A percentile compares a stretch with the other conserved stretches of the same genome.
Conservation (phyloP, 2,329 filamentous ascomycete species). For the Tolypocladium ovalisporum region DNA sequence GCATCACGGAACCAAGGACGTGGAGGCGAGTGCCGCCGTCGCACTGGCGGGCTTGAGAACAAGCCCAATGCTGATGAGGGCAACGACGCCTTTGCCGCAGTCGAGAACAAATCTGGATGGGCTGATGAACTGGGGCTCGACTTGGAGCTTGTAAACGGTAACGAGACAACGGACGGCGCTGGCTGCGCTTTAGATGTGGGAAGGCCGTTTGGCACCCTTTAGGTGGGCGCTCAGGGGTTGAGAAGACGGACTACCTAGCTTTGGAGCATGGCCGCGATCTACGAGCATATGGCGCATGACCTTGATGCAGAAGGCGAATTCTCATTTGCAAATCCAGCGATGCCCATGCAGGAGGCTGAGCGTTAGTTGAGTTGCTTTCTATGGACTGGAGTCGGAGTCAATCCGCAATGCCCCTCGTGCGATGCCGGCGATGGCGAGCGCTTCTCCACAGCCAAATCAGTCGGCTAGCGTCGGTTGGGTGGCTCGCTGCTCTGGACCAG, state of each 20-base stretch:
- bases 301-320: background rate
- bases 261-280: background rate
- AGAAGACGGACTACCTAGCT: background rate
- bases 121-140: conserved; percentile 10
- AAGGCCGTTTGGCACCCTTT: background rate
- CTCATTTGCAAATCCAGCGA: background rate
- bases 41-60: conserved; percentile 12
- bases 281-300: background rate
- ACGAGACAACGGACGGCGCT: background rate
- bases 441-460: background rate
- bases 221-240: background rate
- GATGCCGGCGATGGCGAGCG: background rate
- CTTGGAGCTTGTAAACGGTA: conserved; percentile 7
- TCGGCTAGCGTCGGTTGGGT: background rate
- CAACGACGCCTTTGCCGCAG: background rate
- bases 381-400: too few species aligned
- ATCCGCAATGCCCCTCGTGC: background rate
- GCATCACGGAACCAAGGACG: conserved; percentile 1
- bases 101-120: conserved; percentile 1
- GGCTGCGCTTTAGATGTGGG: background rate
- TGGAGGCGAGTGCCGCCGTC: conserved; percentile 5
- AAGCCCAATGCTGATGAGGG: conserved; percentile 6
- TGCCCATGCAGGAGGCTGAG: too few species aligned
- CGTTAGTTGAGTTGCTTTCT: background rate
- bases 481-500: background rate